Evolutionary conservation across 2,329 filamentous ascomycete species (phyloP), one percentile per base, ranked within the genome.

Genomic region (Aspergillus clavatus): DNA sequence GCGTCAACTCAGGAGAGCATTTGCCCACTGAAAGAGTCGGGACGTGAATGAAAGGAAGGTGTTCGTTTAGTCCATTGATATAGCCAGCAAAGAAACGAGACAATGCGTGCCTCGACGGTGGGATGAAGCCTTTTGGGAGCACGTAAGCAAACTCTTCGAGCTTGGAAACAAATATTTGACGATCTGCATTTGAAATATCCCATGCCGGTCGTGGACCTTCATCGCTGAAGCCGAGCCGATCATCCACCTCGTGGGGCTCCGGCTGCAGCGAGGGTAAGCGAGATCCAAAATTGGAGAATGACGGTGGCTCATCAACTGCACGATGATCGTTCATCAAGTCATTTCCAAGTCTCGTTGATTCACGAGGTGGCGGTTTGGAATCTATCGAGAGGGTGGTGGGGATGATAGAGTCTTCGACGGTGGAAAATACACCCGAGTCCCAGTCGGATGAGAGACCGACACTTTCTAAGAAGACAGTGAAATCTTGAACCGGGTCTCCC

Each of bases 41-140:
- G 2, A 73, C 65, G 52, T 77, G 75, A 8, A 78, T 70, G 46
- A 78, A 77, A 3, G 75, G 74, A 38, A 77, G 65, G 55, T 75
- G 74, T 38, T 75, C 72, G 40, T 76, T 74, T 42, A 75, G 60
- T 10, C 74, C 73, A 43, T 73, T 74, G 35, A 77, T 70, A 56
- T 76, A 77, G 8, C 71, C 72, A n/a, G 74, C 73, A 46, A 77
- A 65, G 47, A 74, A 76, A 8, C 73, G 65, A 31, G 71, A 73
- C 24, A 78, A 53, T 0, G 69, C 67, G 57, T 76, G 71, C 24
- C 70, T 66, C 14, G 74, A 74, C 3, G 74, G 74, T n/a, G 73
- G 66, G 21, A 69, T 60, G 48, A 76, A 77, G 1, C 64, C 65
- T 42, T 68, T 68, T 7, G 73, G 72, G 35, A 76, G 67, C 40